These are phyloP conservation scores for Tolypocladium ophioglossoides DNA, from an alignment of 2,329 filamentous ascomycete genomes.

Conservation along the genomic window DNA sequence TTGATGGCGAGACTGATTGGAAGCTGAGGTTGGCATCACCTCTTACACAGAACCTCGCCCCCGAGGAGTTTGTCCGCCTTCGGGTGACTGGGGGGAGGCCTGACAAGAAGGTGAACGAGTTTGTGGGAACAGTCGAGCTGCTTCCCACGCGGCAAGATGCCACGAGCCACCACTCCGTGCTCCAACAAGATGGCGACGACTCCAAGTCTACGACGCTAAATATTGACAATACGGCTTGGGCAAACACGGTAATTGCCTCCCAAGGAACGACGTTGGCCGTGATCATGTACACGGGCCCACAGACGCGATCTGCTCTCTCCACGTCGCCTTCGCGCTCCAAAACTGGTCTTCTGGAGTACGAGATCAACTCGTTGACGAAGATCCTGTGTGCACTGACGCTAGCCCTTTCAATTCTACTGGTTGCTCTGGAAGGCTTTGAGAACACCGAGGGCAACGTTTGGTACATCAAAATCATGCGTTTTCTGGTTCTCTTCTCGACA, in stretches of 20 bases:
- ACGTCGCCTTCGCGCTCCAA: slow-evolving; percentile 89
- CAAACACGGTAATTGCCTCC: slow-evolving; percentile 92
- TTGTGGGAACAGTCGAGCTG: slow-evolving; percentile 79
- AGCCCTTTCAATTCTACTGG: slow-evolving; percentile 74
- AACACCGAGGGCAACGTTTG: slow-evolving; percentile 57
- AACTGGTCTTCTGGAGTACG: slow-evolving; percentile 83
- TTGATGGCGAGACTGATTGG: slow-evolving; percentile 98
- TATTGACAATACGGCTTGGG: slow-evolving; percentile 98
- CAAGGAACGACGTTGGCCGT: slow-evolving; percentile 81
- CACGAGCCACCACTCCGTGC: slow-evolving; percentile 28
- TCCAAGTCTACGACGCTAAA: slow-evolving; percentile 61
- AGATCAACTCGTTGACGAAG: slow-evolving; percentile 95
- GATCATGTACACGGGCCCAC: slow-evolving; percentile 87
- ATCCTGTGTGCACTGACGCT: slow-evolving; percentile 87
- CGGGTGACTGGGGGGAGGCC: slow-evolving; percentile 78
- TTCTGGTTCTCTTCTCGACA: slow-evolving; percentile 95
- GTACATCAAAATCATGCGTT: slow-evolving; percentile 98
- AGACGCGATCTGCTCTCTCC: slow-evolving; percentile 88
- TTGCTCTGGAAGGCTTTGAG: slow-evolving; percentile 75
- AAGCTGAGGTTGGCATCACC: slow-evolving; percentile 84
- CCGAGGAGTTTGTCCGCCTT: slow-evolving; percentile 59
- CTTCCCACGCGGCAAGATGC: slow-evolving; percentile 41
- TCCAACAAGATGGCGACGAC: slow-evolving; percentile 21
- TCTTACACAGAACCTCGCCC: slow-evolving; percentile 67
- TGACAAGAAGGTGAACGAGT: slow-evolving; percentile 90